These are phyloP conservation scores for Backusella macrospora DNA, from an alignment of 192 early-diverging fungal species.

Conservation along the genomic window DNA sequence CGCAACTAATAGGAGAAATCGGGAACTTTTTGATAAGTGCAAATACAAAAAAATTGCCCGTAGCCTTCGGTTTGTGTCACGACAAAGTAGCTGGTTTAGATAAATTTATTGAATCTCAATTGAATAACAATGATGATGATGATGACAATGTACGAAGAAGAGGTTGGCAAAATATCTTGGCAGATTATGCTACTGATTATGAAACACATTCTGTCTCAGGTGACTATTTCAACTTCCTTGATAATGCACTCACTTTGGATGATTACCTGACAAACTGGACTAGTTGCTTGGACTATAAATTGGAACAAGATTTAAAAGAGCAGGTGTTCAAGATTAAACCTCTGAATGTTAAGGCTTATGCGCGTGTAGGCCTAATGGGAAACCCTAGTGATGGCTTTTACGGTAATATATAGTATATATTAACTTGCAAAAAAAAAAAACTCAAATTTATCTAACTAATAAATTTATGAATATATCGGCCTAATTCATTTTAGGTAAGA, in stretches of 20 bases:
- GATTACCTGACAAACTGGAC: constrained; percentile 19
- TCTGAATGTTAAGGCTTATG: constrained; percentile 46
- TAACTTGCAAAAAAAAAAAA: neutral
- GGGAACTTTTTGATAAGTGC: neutral
- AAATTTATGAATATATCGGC: neutral
- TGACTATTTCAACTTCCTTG: neutral
- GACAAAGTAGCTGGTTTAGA: neutral
- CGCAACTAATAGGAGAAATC: neutral
- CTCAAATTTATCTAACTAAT: neutral
- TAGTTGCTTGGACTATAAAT: neutral
- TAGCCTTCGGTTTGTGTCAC: constrained; percentile 14
- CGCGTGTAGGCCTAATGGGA: constrained; percentile 65
- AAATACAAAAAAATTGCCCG: neutral
- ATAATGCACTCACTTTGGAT: constrained; percentile 1
- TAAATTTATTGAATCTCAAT: neutral
- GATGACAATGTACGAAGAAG: neutral
- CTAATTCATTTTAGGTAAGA: constrained; percentile 42
- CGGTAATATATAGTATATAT: constrained; percentile 33
- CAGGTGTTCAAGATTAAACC: constrained; percentile 12
- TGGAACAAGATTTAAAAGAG: neutral
- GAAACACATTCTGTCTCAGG: neutral
- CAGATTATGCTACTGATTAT: neutral
- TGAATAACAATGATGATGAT: neutral
- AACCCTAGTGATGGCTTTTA: constrained; percentile 70
- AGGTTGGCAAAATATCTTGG: neutral